Conservation (phyloP, 495 filamentous ascomycete species). For the Penicillium roqueforti region DNA sequence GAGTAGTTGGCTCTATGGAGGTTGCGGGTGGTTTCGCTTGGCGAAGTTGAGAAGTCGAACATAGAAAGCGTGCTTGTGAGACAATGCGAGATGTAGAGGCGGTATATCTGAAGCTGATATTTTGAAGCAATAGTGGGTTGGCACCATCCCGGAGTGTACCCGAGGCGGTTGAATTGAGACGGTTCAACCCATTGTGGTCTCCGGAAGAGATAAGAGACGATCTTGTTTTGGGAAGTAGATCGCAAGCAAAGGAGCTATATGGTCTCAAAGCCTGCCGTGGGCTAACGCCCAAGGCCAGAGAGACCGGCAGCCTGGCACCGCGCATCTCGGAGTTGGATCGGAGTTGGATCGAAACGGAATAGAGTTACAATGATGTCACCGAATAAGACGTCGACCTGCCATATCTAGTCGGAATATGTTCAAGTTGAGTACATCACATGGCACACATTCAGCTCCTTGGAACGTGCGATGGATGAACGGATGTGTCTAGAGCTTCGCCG, state of each 20-base stretch:
- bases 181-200: slow-evolving; percentile 10
- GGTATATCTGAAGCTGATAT: slow-evolving; percentile 15
- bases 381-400: slow-evolving; percentile 27
- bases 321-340: slow-evolving; percentile 35
- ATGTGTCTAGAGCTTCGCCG: slow-evolving; percentile 15
- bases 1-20: slow-evolving; percentile 10
- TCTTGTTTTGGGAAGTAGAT: slow-evolving; percentile 16
- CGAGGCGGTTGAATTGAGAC: slow-evolving; percentile 26
- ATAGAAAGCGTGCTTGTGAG: slow-evolving; percentile 27
- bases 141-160: slow-evolving; percentile 19
- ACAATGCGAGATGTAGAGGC: slow-evolving; percentile 17
- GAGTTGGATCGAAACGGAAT: slow-evolving; percentile 20
- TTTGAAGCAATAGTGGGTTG: slow-evolving; percentile 15
- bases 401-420: slow-evolving; percentile 28
- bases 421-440: slow-evolving; percentile 13
- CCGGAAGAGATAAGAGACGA: neutral
- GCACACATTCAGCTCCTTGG: slow-evolving; percentile 9
- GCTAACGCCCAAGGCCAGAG: slow-evolving; percentile 34
- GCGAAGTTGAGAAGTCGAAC: slow-evolving; percentile 25
- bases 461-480: slow-evolving; percentile 15
- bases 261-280: slow-evolving; percentile 22
- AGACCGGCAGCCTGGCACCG: slow-evolving; percentile 37
- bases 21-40: slow-evolving; percentile 24
- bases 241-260: slow-evolving; percentile 17
- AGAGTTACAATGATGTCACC: slow-evolving; percentile 25